Percentiles rank a stretch among this genome's conserved stretches.
These are phyloP conservation scores for Pseudohalonectria lignicola DNA, from an alignment of 2,329 filamentous ascomycete genomes.

Conservation along the genomic window DNA sequence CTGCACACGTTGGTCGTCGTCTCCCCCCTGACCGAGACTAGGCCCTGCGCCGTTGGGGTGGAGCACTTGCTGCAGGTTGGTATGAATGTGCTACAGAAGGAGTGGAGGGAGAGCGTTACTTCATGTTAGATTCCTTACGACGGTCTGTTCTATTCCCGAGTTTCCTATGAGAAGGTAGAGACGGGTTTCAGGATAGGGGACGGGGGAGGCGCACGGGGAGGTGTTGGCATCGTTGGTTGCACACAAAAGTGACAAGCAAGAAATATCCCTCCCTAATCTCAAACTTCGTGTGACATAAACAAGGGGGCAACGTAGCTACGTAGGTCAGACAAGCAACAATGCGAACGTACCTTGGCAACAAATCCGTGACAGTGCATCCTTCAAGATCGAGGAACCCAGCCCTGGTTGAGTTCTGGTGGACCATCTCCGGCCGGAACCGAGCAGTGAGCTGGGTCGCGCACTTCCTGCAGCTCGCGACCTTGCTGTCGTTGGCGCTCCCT, in stretches of 20 bases:
- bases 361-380: slow-evolving; percentile 63
- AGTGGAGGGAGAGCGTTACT: too few relatives aligned
- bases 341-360: too few relatives aligned
- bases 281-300: too few relatives aligned
- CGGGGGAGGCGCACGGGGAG: too few relatives aligned
- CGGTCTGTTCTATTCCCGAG: background rate
- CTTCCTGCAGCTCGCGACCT: slow-evolving; percentile 44
- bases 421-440: slow-evolving; percentile 54
- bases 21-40: slow-evolving; percentile 65
- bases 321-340: too few relatives aligned
- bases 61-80: slow-evolving; percentile 73
- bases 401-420: slow-evolving; percentile 62
- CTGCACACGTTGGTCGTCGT: slow-evolving; percentile 65
- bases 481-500: slow-evolving; percentile 28
- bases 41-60: slow-evolving; percentile 50
- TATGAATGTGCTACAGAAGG: slow-evolving; percentile 69
- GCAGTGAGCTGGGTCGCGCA: slow-evolving; percentile 41
- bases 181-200: too few relatives aligned
- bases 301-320: too few relatives aligned
- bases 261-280: too few relatives aligned
- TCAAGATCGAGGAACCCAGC: slow-evolving; percentile 71
- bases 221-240: too few relatives aligned
- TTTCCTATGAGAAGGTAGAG: background rate
- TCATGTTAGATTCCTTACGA: background rate
- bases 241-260: too few relatives aligned